phyloP scores from a whole-genome alignment of 805 yeast species.

The Candida patagonica region DNA sequence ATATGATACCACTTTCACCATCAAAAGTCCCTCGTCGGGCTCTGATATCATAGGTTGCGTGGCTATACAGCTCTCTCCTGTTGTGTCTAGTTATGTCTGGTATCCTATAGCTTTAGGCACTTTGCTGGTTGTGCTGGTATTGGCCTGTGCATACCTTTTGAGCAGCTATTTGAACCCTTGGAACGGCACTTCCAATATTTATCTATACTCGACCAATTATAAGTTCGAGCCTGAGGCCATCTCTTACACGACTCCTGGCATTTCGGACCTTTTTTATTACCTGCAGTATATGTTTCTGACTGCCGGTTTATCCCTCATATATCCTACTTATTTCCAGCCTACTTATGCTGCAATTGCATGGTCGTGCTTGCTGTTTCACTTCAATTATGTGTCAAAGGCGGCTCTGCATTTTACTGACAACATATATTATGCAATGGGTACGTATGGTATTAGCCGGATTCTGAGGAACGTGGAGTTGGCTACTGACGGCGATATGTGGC shows the following conservation, averaged over 20 bases:
- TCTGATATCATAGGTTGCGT: slow-evolving; percentile 38
- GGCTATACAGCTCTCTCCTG: slow-evolving; percentile 41
- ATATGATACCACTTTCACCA: slow-evolving; percentile 18
- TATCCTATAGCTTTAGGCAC: slow-evolving; percentile 33
- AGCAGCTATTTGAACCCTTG: slow-evolving; percentile 41
- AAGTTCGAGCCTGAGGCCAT: slow-evolving; percentile 48
- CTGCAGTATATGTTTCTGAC: slow-evolving; percentile 53
- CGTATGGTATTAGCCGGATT: slow-evolving; percentile 19
- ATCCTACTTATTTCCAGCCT: slow-evolving; percentile 58
- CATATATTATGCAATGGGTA: slow-evolving; percentile 8
- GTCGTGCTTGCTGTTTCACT: slow-evolving; percentile 41
- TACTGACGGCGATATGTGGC: slow-evolving; percentile 26
- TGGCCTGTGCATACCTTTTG: slow-evolving; percentile 29
- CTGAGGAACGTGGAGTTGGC: slow-evolving; percentile 18
- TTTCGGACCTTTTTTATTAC: slow-evolving; percentile 40
- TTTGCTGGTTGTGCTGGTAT: slow-evolving; percentile 33
- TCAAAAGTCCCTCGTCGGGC: slow-evolving; percentile 20
- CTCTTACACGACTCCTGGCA: slow-evolving; percentile 45
- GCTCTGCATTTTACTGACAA: slow-evolving; percentile 7
- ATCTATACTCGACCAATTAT: slow-evolving; percentile 43
- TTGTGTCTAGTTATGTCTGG: slow-evolving; percentile 31
- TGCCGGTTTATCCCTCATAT: slow-evolving; percentile 40
- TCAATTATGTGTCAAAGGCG: slow-evolving; percentile 13
- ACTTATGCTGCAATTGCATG: slow-evolving; percentile 42
- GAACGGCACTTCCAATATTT: slow-evolving; percentile 48